A percentile compares a stretch with the other conserved stretches of the same genome.
phyloP scores from a whole-genome alignment of 306 rosid genomes.

The Castanea sativa region DNA sequence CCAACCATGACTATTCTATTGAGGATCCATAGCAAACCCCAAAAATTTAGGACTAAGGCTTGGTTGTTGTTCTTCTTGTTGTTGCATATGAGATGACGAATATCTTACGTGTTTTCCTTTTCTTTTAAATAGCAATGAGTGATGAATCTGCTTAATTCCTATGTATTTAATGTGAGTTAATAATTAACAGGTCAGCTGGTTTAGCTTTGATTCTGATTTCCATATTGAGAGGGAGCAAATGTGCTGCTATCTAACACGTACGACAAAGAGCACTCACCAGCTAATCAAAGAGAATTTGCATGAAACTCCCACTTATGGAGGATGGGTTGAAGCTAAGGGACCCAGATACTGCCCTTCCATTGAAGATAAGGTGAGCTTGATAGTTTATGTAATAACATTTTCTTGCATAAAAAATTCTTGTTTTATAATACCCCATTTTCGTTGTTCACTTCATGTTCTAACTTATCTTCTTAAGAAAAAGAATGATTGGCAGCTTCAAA shows the following conservation, averaged over 20 bases:
- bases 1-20: too few species aligned
- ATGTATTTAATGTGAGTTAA: conserved; percentile 23
- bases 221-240: conserved; percentile 93
- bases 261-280: conserved; percentile 84
- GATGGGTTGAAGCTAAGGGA: conserved; percentile 98
- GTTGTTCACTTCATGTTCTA: conserved; percentile 15
- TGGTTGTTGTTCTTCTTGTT: too few species aligned
- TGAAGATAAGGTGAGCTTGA: conserved; percentile 81
- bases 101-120: conserved; percentile 6
- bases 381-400: not conserved
- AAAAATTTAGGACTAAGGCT: too few species aligned
- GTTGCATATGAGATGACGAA: not conserved
- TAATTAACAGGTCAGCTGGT: conserved; percentile 84
- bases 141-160: conserved; percentile 11
- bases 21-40: too few species aligned
- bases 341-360: conserved; percentile 99
- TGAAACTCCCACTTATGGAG: conserved; percentile 98
- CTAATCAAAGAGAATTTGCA: conserved; percentile 86
- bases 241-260: conserved; percentile 96
- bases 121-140: conserved; percentile 1
- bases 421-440: conserved; percentile 4
- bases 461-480: conserved; percentile 5
- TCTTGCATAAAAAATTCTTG: not conserved
- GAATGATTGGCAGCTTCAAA: not conserved
- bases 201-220: conserved; percentile 92